Conservation (phyloP, 2,329 filamentous ascomycete genomes). For the Apiospora rasikravindrae region DNA sequence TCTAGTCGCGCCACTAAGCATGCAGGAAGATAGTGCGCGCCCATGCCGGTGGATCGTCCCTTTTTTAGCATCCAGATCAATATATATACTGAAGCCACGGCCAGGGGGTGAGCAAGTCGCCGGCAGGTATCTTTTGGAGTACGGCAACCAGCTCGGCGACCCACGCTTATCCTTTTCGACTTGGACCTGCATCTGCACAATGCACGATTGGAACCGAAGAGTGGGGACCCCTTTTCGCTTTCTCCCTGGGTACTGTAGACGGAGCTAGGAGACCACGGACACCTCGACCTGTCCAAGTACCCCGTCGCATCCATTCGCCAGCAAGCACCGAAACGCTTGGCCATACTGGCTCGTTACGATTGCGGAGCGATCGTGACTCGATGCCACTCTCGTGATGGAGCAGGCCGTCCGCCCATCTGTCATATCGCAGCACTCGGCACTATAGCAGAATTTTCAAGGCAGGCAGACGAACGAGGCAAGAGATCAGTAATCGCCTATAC, state of each 20-base stretch:
- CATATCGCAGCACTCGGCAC: slow-evolving; percentile 4
- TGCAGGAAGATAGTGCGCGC: slow-evolving; percentile 6
- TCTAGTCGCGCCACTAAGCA: slow-evolving; percentile 17
- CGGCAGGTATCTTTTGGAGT: slow-evolving; percentile 13
- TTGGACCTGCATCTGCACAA: slow-evolving; percentile 48
- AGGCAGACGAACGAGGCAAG: slow-evolving; percentile 3
- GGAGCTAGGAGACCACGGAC: background rate
- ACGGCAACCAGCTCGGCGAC: slow-evolving; percentile 25
- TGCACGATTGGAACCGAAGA: slow-evolving; percentile 30
- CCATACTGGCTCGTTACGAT: background rate
- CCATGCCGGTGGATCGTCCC: slow-evolving; percentile 9
- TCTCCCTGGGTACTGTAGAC: background rate
- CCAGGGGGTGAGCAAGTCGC: background rate
- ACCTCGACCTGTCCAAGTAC: background rate
- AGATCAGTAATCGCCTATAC: background rate
- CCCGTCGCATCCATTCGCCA: slow-evolving; percentile 1
- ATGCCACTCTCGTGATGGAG: slow-evolving; percentile 15
- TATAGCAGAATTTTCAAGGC: background rate
- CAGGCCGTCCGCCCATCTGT: slow-evolving; percentile 6
- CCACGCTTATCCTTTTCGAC: slow-evolving; percentile 46
- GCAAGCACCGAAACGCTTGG: slow-evolving; percentile 10
- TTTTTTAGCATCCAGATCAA: slow-evolving; percentile 6
- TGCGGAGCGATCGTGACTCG: slow-evolving; percentile 16
- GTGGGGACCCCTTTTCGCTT: slow-evolving; percentile 12
- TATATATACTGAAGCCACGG: slow-evolving; percentile 6